Percentiles rank a stretch among this genome's conserved stretches.
Evolutionary conservation across 768 basidiomycete species (phyloP).

Genomic region (Cystofilobasidium macerans): DNA sequence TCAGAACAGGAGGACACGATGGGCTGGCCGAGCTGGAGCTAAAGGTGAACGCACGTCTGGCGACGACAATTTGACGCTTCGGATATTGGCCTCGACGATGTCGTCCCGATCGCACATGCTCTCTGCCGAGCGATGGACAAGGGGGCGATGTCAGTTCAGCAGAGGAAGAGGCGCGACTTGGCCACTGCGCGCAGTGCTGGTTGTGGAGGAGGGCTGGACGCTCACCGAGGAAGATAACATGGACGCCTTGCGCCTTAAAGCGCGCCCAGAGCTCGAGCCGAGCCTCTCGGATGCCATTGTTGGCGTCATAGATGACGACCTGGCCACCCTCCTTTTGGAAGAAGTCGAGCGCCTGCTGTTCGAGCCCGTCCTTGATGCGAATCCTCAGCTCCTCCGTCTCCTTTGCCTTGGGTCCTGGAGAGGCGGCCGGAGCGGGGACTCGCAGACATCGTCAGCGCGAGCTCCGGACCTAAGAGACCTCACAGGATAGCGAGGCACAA

Average conservation of each 20-base stretch:
- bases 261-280: conserved; percentile 66
- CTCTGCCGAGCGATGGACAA: conserved; percentile 46
- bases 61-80: conserved; percentile 94
- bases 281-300: conserved; percentile 65
- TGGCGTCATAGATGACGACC: conserved; percentile 97
- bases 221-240: conserved; percentile 83
- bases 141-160: no score
- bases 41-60: conserved; percentile 66
- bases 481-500: background rate
- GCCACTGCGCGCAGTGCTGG: no score
- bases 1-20: background rate
- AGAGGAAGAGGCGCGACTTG: no score
- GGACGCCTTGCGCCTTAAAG: conserved; percentile 74
- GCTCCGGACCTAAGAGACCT: no score
- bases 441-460: no score
- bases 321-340: conserved; percentile 69
- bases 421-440: background rate
- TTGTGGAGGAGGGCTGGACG: conserved; percentile 20
- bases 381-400: conserved; percentile 69
- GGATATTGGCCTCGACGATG: conserved; percentile 85
- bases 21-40: background rate
- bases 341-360: conserved; percentile 77
- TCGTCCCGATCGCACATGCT: conserved; percentile 82
- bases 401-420: background rate
- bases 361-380: conserved; percentile 68